These are phyloP conservation scores for Spathaspora gorwiae DNA, from an alignment of 805 yeast genomes.

Conservation along the genomic window DNA sequence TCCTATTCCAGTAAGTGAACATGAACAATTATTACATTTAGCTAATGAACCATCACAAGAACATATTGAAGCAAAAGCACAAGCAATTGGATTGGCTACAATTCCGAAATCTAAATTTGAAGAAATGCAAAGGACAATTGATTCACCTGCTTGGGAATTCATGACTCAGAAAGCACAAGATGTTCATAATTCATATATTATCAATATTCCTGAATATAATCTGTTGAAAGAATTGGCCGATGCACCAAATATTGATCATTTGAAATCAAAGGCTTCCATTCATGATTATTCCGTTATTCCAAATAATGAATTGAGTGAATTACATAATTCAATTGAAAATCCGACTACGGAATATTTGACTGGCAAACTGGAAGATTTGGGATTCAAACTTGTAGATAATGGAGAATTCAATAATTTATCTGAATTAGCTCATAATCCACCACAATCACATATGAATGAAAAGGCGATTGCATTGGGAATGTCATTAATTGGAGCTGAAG, in stretches of 20 bases:
- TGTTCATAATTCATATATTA: conserved; percentile 9
- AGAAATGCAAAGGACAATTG: conserved; percentile 6
- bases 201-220: conserved; percentile 11
- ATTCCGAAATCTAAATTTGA: conserved; percentile 13
- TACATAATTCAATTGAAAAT: conserved; percentile 4
- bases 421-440: conserved; percentile 25
- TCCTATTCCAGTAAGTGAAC: conserved; percentile 11
- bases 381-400: conserved; percentile 25
- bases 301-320: conserved; percentile 5
- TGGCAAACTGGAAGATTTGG: conserved; percentile 19
- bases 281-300: conserved; percentile 14
- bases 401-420: conserved; percentile 26
- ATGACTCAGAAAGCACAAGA: conserved; percentile 12
- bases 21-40: conserved; percentile 10
- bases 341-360: conserved; percentile 14
- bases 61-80: conserved; percentile 18
- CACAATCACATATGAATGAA: conserved; percentile 23
- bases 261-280: conserved; percentile 11
- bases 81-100: conserved; percentile 9
- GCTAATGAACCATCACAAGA: conserved; percentile 15
- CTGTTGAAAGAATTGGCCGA: neutral
- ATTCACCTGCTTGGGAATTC: conserved; percentile 16
- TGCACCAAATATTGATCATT: conserved; percentile 15
- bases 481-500: conserved; percentile 2
- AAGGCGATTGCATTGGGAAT: conserved; percentile 28